Evolutionary conservation across 2,329 filamentous ascomycete species (phyloP), one percentile per base, ranked within the genome.

Genomic region (Bipolaris victoriae): DNA sequence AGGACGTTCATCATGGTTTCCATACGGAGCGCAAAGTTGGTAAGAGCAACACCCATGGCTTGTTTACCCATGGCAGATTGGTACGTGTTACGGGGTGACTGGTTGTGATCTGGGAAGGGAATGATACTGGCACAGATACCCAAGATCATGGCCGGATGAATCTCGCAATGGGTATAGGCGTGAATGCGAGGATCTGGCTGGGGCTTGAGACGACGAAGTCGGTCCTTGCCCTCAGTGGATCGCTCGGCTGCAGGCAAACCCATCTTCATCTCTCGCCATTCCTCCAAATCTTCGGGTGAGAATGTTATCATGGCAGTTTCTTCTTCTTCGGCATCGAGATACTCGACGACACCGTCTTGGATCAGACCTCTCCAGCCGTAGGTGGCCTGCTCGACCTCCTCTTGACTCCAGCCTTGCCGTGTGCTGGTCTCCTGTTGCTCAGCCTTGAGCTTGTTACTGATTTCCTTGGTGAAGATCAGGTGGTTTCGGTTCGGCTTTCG

Each of bases 11-110:
- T 90, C 95, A 99, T 99, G 4, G 95, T 99, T 74, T 99, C 95
- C 94, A 99, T 98, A 63, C 95, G 92, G 61, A 94, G 88, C 39
- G 91, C 89, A 77, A 96, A 99, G 76, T 99, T 99, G 11, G 96
- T 99, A 55, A 99, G 84, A 81, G 97, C 97, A 69, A 98, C 93
- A 74, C 96, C 95, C 96, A 99, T 99, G 61, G 95, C 95, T 85
- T 99, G 95, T 80, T 99, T 99, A 82, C 96, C 95, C 95, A 99
- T 99, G 75, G 95, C 95, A 70, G 94, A 97, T 80, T 98, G 94
- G 78, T 97, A 99, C 3, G 94, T 98, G 76, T 99, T 99, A 90
- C 95, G 90, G 65, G 95, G 95, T 62, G 94, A 98, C 86, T 96
- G 91, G 76, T 99, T 99, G 82, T 99, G 95, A 80, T 99, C 95